A percentile compares a stretch with the other conserved stretches of the same genome.
phyloP scores from a whole-genome alignment of 176 grass and related monocot species.

The Triticum turgidum region DNA sequence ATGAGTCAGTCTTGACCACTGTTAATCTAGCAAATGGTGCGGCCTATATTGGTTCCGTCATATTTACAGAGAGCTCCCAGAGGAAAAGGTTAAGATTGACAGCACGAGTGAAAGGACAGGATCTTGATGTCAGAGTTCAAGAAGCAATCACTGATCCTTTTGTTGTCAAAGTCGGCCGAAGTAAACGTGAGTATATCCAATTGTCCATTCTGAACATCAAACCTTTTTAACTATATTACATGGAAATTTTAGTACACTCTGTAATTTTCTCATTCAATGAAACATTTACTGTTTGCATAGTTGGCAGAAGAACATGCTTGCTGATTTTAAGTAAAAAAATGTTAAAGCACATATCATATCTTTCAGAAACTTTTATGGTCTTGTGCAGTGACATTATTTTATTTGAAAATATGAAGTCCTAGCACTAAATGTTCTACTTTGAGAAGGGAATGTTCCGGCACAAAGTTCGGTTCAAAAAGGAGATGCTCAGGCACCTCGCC shows the following conservation, averaged over 20 bases:
- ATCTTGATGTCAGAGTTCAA: neutral
- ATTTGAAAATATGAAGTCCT: neutral
- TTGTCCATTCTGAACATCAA: neutral
- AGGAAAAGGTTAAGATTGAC: neutral
- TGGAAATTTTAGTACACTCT: neutral
- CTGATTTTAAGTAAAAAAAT: neutral
- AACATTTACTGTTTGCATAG: neutral
- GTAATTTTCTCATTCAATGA: neutral
- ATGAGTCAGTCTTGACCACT: neutral
- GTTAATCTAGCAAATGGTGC: neutral
- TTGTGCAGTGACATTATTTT: neutral
- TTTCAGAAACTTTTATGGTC: neutral
- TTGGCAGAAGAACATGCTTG: neutral
- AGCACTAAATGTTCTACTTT: neutral
- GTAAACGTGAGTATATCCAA: neutral
- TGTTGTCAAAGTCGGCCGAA: neutral
- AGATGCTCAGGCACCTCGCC: too few relatives aligned
- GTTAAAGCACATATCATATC: neutral
- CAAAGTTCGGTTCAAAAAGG: too few relatives aligned
- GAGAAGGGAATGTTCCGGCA: neutral
- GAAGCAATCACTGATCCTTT: constrained; percentile 13
- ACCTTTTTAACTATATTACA: neutral
- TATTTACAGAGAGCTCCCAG: neutral
- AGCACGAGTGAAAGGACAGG: constrained; percentile 3
- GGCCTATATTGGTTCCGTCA: neutral